Evolutionary conservation across 371 early-diverging fungal genomes (phyloP).

Genomic region (Amoeboaphelidium protococcarum): DNA sequence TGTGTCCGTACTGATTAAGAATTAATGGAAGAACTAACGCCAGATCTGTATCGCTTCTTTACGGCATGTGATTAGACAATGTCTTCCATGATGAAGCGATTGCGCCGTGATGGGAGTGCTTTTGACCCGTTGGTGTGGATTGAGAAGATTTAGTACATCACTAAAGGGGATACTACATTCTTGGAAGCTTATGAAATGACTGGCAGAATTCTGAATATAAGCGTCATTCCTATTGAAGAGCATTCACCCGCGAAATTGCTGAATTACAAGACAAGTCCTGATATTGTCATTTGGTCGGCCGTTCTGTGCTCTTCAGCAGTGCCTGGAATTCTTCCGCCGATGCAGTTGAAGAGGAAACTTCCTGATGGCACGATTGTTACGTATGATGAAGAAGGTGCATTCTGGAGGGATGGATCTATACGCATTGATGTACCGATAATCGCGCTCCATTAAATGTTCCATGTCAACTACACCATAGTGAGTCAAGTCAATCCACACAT

Average conservation of each 20-base stretch:
- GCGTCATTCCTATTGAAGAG: constrained; percentile 48
- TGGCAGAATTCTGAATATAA: constrained; percentile 58
- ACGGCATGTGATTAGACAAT: constrained; percentile 6
- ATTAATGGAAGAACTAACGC: constrained; percentile 9
- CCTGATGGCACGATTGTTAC: constrained; percentile 32
- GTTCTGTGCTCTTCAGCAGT: constrained; percentile 43
- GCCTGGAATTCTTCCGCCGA: constrained; percentile 50
- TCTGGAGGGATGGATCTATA: constrained; percentile 67
- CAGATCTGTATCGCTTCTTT: constrained; percentile 6
- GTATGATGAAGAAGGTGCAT: constrained; percentile 36
- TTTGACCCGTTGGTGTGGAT: constrained; percentile 11
- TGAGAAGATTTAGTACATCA: constrained; percentile 5
- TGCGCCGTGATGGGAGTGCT: constrained; percentile 12
- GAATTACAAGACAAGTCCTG: constrained; percentile 66
- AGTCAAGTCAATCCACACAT: constrained; percentile 78
- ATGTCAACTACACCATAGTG: constrained; percentile 67
- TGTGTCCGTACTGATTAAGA: constrained; percentile 18
- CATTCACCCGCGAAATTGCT: constrained; percentile 51
- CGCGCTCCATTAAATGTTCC: constrained; percentile 41
- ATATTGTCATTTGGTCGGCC: constrained; percentile 66
- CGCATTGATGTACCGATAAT: constrained; percentile 46
- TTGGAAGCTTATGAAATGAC: constrained; percentile 60
- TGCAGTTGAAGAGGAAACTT: constrained; percentile 46
- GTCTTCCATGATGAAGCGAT: constrained; percentile 6
- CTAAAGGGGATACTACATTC: constrained; percentile 12